Percentiles rank a stretch among this genome's conserved stretches.
Conservation (phyloP, 768 basidiomycete species). For the Lactarius evosmus region DNA sequence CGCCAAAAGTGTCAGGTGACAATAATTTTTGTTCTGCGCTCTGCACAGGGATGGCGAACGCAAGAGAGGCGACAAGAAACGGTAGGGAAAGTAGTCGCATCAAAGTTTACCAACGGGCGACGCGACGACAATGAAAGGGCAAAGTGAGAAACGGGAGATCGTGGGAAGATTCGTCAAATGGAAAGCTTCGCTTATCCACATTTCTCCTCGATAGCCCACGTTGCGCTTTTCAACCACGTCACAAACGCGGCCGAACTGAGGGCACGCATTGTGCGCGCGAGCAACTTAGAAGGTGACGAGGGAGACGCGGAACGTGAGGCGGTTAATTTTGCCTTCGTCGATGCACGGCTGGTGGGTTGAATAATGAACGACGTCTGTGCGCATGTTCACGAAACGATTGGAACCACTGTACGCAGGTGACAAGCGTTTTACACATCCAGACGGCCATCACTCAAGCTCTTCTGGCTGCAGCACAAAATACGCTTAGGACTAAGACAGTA, state of each 20-base stretch:
- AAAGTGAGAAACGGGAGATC: not conserved
- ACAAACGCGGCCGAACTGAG: slow-evolving; percentile 59
- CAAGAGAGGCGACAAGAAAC: slow-evolving; percentile 25
- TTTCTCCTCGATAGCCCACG: slow-evolving; percentile 48
- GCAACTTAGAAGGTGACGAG: slow-evolving; percentile 51
- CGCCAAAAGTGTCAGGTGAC: slow-evolving; percentile 57
- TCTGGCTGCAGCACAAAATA: slow-evolving; percentile 56
- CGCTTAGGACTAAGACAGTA: slow-evolving; percentile 76
- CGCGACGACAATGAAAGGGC: not conserved
- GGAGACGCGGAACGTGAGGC: slow-evolving; percentile 69
- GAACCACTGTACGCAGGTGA: slow-evolving; percentile 53
- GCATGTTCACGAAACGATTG: slow-evolving; percentile 11
- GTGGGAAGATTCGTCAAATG: slow-evolving; percentile 38
- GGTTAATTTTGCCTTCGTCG: slow-evolving; percentile 91
- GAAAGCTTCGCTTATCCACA: slow-evolving; percentile 55
- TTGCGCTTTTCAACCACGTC: slow-evolving; percentile 67
- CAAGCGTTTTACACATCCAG: slow-evolving; percentile 74
- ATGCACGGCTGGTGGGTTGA: slow-evolving; percentile 65
- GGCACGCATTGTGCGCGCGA: slow-evolving; percentile 66
- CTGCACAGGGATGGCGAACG: slow-evolving; percentile 28
- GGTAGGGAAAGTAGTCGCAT: slow-evolving; percentile 21
- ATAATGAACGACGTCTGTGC: not conserved
- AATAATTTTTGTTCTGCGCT: slow-evolving; percentile 37
- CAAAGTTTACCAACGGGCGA: not conserved
- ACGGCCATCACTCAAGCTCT: slow-evolving; percentile 82